Evolutionary conservation across 805 yeast species (phyloP), one percentile per base, ranked within the genome.

Genomic region (Yueomyces sinensis): DNA sequence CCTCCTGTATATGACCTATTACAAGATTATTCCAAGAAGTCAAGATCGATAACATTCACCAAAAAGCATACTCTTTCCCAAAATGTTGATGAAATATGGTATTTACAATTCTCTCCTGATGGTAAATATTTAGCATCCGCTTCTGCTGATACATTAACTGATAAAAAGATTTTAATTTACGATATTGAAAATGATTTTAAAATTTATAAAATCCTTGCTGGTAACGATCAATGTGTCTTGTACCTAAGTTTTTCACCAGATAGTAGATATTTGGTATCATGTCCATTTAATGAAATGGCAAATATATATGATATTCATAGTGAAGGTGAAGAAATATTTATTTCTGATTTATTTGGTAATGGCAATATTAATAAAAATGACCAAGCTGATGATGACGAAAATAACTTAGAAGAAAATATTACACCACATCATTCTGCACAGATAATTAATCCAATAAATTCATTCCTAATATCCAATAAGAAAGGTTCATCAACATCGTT

Each of bases 41-140:
- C 9, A 17, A 14, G 28, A 15, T 27, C 29, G 15, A 14, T 18
- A 9, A n/a, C 13, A 5, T 25, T 25, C 28, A 29, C 31, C 1
- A 47, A 51, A 17, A 42, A 37, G 13, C 44, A 42, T 17, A 45
- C 50, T 4, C 36, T 54, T 13, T 35, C 56, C 1, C 61, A 65
- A 30, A 91, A 82, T 47, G 54, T 59, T 1, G 74, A 77, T 48
- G 94, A 87, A 52, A 89, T 83, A 11, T 87, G 96, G 96, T 79
- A 66, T 49, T 65, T 80, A 13, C 70, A 71, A 37, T 86, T 82
- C 49, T 78, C 91, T 5, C 81, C 84, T 31, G 68, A 71, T 56
- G 95, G 95, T 3, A 67, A 65, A 41, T 74, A 63, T 42, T 59
- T 87, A 28, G 93, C 83, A n/a, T 71, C 87, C 1, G 80, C 87